Base-by-base conservation (phyloP, 2,329 filamentous ascomycete genomes). In the Sarocladium strictum region DNA sequence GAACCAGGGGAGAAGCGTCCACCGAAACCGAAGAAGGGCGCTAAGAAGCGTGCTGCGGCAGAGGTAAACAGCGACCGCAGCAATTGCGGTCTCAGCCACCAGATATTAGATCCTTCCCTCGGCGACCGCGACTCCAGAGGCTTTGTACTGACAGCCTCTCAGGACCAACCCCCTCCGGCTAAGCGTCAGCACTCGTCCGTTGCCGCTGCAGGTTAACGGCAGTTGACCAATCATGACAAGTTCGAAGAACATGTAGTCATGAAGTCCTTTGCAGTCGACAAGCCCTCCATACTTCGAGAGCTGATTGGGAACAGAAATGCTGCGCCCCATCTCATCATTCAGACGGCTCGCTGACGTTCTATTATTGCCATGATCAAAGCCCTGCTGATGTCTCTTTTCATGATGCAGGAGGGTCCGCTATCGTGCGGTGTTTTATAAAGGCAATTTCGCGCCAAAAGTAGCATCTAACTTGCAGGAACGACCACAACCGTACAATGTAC, bases 1-100 rank as follows among this genome's bases (percentile, higher is more conserved):
- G 80, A 85, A 49, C 74, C 85, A 23, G 89, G 89, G 63, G 94
- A 99, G 70, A 74, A 76, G 51, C 87, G 83, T 63, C 89, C 89
- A 4, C 81, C 78, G 64, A 83, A 74, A 70, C 89, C 89, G 7
- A 81, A 78, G 65, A 83, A 74, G 70, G 56, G 57, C 32, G 63
- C 68, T 41, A 75, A 76, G 66, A 80, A 80, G 65, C 76, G 78
- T 54, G 71, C 68, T 57, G 72, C 76, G 56, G 64, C 76, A 59
- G 73, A 78, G 68, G 73, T 77, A 71, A 63, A 29, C 29, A 33
- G 33, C 11, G 50, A 51, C 4, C 7, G 26, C 47, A 19, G 14
- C 14, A 35, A 5, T 23, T n/a, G 27, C 47, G 47, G 47, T 27
- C 14, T 29, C 43, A 49, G 43, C 26, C 26, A 14, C 24, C 43